Percentiles rank a stretch among this genome's conserved stretches.
phyloP scores from a whole-genome alignment of 148 eudicot species.

The Fagopyrum homotropicum region DNA sequence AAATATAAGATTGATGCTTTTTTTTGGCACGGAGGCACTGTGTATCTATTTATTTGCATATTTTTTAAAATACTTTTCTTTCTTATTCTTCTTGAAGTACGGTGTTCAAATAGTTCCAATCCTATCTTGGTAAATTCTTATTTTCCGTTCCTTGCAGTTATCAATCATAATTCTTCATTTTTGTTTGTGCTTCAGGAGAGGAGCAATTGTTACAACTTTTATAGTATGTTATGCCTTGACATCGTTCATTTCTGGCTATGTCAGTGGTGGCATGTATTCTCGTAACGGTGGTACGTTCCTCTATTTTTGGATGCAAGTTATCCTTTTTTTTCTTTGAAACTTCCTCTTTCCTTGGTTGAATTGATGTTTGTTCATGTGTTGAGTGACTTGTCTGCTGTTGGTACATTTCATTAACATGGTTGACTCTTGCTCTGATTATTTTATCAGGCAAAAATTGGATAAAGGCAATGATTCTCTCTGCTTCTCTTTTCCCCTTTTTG shows the following conservation, averaged over 20 bases:
- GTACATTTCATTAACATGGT: conserved; percentile 5
- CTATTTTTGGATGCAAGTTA: not conserved
- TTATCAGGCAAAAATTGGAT: conserved; percentile 80
- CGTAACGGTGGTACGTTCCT: conserved; percentile 62
- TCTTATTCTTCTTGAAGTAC: not conserved
- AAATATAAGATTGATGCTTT: not conserved
- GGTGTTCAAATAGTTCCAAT: not conserved
- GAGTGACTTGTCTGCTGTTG: not conserved
- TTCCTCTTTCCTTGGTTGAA: not conserved
- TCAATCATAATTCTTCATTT: not conserved
- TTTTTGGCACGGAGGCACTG: not conserved
- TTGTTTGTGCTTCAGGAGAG: conserved; percentile 48
- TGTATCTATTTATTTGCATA: not conserved
- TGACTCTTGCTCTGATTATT: conserved; percentile 6
- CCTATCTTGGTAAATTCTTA: not conserved
- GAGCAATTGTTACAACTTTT: conserved; percentile 79
- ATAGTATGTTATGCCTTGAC: conserved; percentile 80
- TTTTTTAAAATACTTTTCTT: not conserved
- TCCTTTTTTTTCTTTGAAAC: not conserved
- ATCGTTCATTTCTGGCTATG: conserved; percentile 81
- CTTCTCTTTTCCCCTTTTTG: conserved; percentile 74
- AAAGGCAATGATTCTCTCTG: conserved; percentile 70
- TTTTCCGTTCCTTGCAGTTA: not conserved
- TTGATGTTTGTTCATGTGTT: not conserved
- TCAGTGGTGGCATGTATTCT: conserved; percentile 89